These are phyloP conservation scores for Thymus mandschuricus DNA, from an alignment of 257 asterid genomes.

Conservation along the genomic window DNA sequence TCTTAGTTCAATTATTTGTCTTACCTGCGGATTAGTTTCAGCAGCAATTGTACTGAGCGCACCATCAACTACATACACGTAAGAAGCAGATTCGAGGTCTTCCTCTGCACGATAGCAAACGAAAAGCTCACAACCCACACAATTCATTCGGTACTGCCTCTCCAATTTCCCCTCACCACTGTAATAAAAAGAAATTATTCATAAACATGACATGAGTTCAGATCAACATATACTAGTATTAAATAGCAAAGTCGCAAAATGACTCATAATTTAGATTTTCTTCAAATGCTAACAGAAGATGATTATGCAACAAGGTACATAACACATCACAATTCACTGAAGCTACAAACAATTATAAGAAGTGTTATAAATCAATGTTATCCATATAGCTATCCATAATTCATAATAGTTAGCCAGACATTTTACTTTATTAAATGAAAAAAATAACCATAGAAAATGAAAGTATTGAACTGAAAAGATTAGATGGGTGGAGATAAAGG, in stretches of 20 bases:
- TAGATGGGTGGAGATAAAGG: neutral
- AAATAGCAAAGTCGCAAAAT: constrained; percentile 1
- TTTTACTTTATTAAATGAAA: too few relatives aligned
- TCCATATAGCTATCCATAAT: neutral
- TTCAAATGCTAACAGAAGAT: too few relatives aligned
- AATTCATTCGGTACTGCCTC: constrained; percentile 91
- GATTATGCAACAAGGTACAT: neutral
- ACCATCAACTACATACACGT: constrained; percentile 91
- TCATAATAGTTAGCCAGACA: neutral
- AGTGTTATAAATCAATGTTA: neutral
- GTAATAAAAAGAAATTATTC: constrained; percentile 34
- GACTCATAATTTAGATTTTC: neutral
- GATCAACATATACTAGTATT: neutral
- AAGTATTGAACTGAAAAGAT: neutral
- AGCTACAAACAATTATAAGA: constrained; percentile 17
- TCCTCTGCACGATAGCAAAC: constrained; percentile 96
- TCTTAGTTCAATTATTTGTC: neutral
- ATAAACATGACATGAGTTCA: constrained; percentile 11
- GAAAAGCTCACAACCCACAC: constrained; percentile 89
- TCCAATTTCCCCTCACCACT: constrained; percentile 97
- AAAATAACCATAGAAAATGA: neutral
- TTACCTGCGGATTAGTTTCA: constrained; percentile 97
- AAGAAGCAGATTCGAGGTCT: constrained; percentile 78
- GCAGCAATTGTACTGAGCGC: constrained; percentile 96
- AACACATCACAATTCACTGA: neutral